Conservation (phyloP, 2,329 filamentous ascomycete species). For the Chrysoporthe puriensis region DNA sequence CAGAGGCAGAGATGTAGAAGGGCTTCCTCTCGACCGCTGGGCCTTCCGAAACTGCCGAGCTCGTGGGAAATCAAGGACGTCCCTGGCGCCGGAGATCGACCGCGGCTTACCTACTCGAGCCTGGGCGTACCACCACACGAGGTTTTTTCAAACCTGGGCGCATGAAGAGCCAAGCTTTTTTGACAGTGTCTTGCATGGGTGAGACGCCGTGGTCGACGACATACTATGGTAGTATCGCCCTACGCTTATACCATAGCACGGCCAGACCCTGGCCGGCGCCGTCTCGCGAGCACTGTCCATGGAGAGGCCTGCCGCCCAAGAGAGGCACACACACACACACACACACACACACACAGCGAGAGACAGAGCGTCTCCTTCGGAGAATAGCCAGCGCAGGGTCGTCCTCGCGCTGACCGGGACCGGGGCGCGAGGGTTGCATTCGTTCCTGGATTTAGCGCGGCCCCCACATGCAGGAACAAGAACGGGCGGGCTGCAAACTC, state of each 20-base stretch:
- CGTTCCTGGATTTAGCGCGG: conserved; percentile 13
- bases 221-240: no score
- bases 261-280: no score
- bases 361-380: no score
- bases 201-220: neutral
- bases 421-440: conserved; percentile 8
- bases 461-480: conserved; percentile 15
- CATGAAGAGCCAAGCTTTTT: neutral
- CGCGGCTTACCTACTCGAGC: neutral
- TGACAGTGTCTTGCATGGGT: neutral
- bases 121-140: neutral
- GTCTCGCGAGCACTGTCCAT: no score
- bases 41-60: neutral
- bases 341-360: no score
- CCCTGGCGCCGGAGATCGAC: neutral
- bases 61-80: neutral
- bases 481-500: neutral
- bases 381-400: neutral
- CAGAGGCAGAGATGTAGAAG: neutral
- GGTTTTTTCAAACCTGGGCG: neutral
- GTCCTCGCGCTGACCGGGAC: neutral
- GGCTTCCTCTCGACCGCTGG: neutral
- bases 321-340: no score
- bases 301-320: no score
- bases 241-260: no score